phyloP scores from a whole-genome alignment of 2,329 filamentous ascomycete genomes.

The Fusarium avenaceum region DNA sequence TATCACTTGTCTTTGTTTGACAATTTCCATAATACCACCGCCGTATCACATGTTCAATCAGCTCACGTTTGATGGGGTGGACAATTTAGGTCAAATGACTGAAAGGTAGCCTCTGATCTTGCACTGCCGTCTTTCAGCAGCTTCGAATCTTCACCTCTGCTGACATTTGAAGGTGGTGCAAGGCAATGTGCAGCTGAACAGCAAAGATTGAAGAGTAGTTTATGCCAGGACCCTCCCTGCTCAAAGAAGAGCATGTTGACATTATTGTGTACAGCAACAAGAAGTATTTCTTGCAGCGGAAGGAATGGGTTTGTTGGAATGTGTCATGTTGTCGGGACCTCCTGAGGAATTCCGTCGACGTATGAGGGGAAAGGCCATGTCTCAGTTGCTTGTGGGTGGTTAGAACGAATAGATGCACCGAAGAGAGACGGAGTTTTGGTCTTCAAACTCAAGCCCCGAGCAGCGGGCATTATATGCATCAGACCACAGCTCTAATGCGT shows the following conservation, averaged over 20 bases:
- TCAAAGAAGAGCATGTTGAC: neutral
- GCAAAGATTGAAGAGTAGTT: neutral
- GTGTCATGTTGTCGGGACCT: conserved; percentile 14
- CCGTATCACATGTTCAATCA: neutral
- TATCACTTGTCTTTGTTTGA: neutral
- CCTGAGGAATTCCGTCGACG: conserved; percentile 6
- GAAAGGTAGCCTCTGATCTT: neutral
- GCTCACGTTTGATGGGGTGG: too few species aligned
- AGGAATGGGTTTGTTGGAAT: conserved; percentile 38
- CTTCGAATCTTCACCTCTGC: too few species aligned
- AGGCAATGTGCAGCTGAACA: neutral
- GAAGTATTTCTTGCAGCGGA: conserved; percentile 6
- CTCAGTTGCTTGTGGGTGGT: conserved; percentile 19
- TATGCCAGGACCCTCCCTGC: neutral
- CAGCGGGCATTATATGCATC: neutral
- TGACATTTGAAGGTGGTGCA: neutral
- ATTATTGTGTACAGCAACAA: conserved; percentile 23
- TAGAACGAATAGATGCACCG: conserved; percentile 17
- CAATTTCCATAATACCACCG: neutral
- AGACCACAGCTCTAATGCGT: neutral
- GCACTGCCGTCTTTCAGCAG: neutral
- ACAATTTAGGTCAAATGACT: neutral
- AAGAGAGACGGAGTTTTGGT: conserved; percentile 10
- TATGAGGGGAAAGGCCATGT: conserved; percentile 21
- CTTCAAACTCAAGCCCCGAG: conserved; percentile 6